These are phyloP conservation scores for Colletotrichum tofieldiae DNA, from an alignment of 2,329 filamentous ascomycete genomes.

Conservation along the genomic window DNA sequence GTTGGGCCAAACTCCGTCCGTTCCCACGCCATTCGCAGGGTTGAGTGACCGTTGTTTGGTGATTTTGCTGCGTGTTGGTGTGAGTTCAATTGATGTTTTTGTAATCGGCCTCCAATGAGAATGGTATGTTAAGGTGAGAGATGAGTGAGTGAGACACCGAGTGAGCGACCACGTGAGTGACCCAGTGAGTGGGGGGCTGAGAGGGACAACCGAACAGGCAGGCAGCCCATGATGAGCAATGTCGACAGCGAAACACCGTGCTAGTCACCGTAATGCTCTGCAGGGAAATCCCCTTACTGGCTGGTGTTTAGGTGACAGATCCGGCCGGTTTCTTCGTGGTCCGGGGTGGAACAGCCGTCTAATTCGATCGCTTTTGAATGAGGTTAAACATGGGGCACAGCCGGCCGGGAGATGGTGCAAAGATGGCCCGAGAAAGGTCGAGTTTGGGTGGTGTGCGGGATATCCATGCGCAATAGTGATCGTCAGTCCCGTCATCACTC, in stretches of 20 bases:
- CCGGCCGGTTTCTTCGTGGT: too few relatives aligned
- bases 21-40: background rate
- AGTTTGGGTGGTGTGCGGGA: background rate
- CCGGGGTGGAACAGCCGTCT: background rate
- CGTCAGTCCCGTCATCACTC: conserved; percentile 10
- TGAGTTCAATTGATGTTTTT: background rate
- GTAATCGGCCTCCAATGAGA: background rate
- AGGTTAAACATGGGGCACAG: too few relatives aligned
- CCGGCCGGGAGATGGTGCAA: background rate
- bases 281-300: background rate
- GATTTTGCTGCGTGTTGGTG: background rate
- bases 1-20: background rate
- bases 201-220: background rate
- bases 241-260: too few relatives aligned
- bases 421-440: background rate
- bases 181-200: background rate
- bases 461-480: conserved; percentile 16
- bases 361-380: conserved; percentile 5
- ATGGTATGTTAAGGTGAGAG: background rate
- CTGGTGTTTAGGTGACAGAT: too few relatives aligned
- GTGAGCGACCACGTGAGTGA: too few relatives aligned
- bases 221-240: too few relatives aligned
- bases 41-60: background rate
- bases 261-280: too few relatives aligned
- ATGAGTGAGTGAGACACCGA: background rate